Conservation (phyloP, 139 green algal genomes). For the Chlamydomonas sp. region DNA sequence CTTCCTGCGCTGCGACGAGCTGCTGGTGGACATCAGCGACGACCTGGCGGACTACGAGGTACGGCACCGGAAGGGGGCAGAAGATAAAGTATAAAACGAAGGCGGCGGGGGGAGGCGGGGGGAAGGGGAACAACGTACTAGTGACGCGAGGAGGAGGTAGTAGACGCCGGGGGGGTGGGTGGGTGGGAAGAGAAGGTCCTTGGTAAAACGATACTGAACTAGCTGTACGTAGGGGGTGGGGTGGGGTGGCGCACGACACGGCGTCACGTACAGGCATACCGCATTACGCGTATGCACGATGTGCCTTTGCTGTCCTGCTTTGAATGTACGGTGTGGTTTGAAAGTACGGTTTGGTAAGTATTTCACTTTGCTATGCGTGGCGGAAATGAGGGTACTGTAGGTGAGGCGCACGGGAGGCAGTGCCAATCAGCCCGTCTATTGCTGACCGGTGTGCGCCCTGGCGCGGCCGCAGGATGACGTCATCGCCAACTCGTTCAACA, state of each 20-base stretch:
- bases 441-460: too few species aligned
- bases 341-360: neutral
- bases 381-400: neutral
- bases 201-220: too few species aligned
- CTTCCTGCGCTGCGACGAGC: conserved; percentile 79
- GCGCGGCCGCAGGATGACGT: conserved; percentile 62
- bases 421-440: neutral
- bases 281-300: too few species aligned
- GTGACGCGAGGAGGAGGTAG: neutral
- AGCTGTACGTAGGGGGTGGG: too few species aligned
- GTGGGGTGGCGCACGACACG: too few species aligned
- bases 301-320: neutral
- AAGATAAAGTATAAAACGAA: neutral
- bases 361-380: neutral
- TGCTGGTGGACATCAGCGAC: conserved; percentile 86
- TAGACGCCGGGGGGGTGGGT: too few species aligned
- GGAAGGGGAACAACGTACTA: neutral
- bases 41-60: conserved; percentile 84
- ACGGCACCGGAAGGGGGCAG: neutral
- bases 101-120: too few species aligned
- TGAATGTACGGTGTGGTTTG: neutral
- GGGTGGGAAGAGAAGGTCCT: too few species aligned
- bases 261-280: too few species aligned
- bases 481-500: conserved; percentile 76
- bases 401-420: neutral